Evolutionary conservation across 768 basidiomycete genomes (phyloP).

Genomic region (Lactifluus hygrophoroides): DNA sequence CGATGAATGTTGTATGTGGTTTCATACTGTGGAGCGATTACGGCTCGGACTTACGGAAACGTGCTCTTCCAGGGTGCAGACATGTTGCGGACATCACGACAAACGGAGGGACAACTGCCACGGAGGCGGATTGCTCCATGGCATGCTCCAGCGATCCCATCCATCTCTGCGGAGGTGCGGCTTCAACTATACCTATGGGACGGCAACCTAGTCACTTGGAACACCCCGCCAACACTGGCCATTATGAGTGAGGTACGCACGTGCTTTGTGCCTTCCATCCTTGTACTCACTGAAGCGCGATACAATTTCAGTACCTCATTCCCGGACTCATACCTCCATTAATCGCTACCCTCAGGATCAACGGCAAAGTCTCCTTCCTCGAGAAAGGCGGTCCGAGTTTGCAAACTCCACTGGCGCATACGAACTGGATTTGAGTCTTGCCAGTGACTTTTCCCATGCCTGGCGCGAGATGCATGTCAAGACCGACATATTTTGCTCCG

Average conservation of each 20-base stretch:
- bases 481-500: slow-evolving; percentile 76
- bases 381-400: slow-evolving; percentile 63
- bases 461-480: slow-evolving; percentile 75
- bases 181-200: slow-evolving; percentile 33
- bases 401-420: too few species aligned
- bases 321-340: too few species aligned
- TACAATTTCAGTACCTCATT: slow-evolving; percentile 32
- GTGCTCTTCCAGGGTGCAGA: too few species aligned
- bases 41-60: too few species aligned
- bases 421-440: slow-evolving; percentile 49
- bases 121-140: too few species aligned
- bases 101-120: too few species aligned
- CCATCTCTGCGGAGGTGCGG: too few species aligned
- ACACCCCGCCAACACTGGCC: slow-evolving; percentile 53
- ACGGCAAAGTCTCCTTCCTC: slow-evolving; percentile 74
- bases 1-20: too few species aligned
- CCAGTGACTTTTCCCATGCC: slow-evolving; percentile 34
- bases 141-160: too few species aligned
- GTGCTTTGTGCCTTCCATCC: background rate
- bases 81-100: too few species aligned
- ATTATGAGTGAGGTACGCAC: slow-evolving; percentile 57
- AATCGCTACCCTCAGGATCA: slow-evolving; percentile 67
- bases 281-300: background rate
- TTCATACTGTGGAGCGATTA: too few species aligned
- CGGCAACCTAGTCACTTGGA: too few species aligned